Base-by-base conservation (phyloP, 2,329 filamentous ascomycete genomes). In the Ophiostoma populinum region DNA sequence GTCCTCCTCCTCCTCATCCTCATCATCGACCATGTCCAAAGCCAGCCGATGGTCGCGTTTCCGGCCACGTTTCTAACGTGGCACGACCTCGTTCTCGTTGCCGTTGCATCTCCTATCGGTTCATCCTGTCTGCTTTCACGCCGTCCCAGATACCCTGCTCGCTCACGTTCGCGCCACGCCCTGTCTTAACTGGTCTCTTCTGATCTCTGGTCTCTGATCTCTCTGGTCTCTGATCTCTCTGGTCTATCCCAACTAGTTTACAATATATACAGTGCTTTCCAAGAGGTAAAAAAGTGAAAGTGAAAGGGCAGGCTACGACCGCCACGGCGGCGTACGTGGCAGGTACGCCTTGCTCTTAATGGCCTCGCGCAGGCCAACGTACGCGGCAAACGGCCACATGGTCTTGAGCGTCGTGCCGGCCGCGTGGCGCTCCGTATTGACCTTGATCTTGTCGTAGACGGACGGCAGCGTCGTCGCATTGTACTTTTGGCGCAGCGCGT, bases 381-480 rank as follows among this genome's bases (percentile, higher is more conserved):
- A 47, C 0, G 70, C 72, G 1, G 65, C 67, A 12, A 75, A 46
- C 1, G 72, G 72, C 60, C 63, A 64, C 37, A 54, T 57, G 55
- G 40, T 50, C 39, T 55, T 50, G 42, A 54, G 55, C 34, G 34
- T 24, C 10, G 27, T 5, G n/a, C 15, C 13, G 7, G 17, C 21
- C 11, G 20, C 25, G 19, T 18, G 7, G 19, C 15, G 20, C 13
- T 22, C 28, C 10, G 26, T 19, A 10, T 43, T 42, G 11, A 39
- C 43, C 42, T 62, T 64, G 28, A 79, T 71, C 55, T 83, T 83
- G 46, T 81, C 72, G 54, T 73, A 80, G 5, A 82, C 74, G 30
- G 58, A 72, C 18, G 77, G 77, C 45, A 82, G 54, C 6, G 62
- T 59, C 1, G 56, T 58, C 10, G 76, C 78, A 32, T 61, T 51